phyloP scores from a whole-genome alignment of 2,329 filamentous ascomycete species.

The Cladosporium sp. region DNA sequence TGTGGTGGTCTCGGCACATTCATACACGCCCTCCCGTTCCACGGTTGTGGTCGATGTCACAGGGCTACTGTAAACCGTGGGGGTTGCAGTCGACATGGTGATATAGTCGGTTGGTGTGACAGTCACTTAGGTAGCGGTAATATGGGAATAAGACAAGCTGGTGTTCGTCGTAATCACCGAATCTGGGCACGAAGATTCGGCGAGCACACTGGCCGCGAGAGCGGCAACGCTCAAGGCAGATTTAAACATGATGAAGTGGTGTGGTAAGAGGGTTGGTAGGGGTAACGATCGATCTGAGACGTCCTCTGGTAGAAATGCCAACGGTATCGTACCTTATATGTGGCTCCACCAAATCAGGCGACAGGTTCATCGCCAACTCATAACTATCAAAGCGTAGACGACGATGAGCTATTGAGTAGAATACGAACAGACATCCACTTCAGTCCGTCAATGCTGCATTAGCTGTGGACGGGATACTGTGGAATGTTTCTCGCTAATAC shows the following conservation, averaged over 20 bases:
- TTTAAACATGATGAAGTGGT: not conserved
- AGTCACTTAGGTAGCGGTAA: too few species aligned
- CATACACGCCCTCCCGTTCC: too few species aligned
- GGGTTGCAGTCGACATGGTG: too few species aligned
- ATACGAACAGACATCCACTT: constrained; percentile 8
- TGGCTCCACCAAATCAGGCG: not conserved
- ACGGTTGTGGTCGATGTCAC: too few species aligned
- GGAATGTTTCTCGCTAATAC: not conserved
- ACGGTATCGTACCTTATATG: not conserved
- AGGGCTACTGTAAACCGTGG: too few species aligned
- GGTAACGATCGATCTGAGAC: not conserved
- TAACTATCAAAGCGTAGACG: not conserved
- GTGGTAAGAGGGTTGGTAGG: not conserved
- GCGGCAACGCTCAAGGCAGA: not conserved
- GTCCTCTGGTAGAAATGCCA: not conserved
- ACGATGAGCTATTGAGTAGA: not conserved
- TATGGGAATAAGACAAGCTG: not conserved
- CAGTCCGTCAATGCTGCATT: not conserved
- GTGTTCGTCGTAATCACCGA: not conserved
- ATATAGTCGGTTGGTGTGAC: too few species aligned
- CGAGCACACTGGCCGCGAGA: constrained; percentile 1
- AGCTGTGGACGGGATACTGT: not conserved
- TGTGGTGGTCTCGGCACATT: too few species aligned
- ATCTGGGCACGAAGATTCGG: not conserved
- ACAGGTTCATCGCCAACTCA: not conserved